phyloP scores from a whole-genome alignment of 129 eudicot species.

The Smallanthus sonchifolius region DNA sequence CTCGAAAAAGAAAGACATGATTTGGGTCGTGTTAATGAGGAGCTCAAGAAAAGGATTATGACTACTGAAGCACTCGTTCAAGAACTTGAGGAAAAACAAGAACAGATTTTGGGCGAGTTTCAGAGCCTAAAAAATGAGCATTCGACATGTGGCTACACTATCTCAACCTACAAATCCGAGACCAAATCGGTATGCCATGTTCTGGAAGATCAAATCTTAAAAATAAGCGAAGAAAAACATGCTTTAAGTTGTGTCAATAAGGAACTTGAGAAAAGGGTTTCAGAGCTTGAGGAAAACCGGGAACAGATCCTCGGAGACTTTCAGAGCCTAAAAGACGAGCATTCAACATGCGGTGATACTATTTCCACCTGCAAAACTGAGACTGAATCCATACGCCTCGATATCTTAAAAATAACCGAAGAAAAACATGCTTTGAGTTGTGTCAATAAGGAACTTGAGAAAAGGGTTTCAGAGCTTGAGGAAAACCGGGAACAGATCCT shows the following conservation, averaged over 20 bases:
- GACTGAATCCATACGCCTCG: conserved; percentile 52
- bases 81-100: conserved; percentile 90
- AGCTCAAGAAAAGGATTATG: conserved; percentile 62
- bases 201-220: conserved; percentile 47
- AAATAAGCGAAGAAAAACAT: too few species aligned
- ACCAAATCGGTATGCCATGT: conserved; percentile 54
- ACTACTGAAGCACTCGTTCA: conserved; percentile 47
- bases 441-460: too few species aligned
- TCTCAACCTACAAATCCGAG: conserved; percentile 53
- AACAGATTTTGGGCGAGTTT: conserved; percentile 71
- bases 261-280: too few species aligned
- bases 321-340: conserved; percentile 69
- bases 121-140: conserved; percentile 73
- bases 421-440: too few species aligned
- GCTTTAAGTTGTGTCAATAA: too few species aligned
- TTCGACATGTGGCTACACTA: conserved; percentile 56
- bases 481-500: conserved; percentile 77
- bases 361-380: conserved; percentile 53
- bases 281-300: conserved; percentile 83
- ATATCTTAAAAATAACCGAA: conserved; percentile 6
- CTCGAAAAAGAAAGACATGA: conserved; percentile 17
- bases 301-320: conserved; percentile 72
- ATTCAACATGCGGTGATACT: conserved; percentile 59
- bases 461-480: conserved; percentile 48
- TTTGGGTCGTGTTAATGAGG: conserved; percentile 50